These are phyloP conservation scores for Fusarium secorum DNA, from an alignment of 2,329 filamentous ascomycete species.

Conservation along the genomic window DNA sequence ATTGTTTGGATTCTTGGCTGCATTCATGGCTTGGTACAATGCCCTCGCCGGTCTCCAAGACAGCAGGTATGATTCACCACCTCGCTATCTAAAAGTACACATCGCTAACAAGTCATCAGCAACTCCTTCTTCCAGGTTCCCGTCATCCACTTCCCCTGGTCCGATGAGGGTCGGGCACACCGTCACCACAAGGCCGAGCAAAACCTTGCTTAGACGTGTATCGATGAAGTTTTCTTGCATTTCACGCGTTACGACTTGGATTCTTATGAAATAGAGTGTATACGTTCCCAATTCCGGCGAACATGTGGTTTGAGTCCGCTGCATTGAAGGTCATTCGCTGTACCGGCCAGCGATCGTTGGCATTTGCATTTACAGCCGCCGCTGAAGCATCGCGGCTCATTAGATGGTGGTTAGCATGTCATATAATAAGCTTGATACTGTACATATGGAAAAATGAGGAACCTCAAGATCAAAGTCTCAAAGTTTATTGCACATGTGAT, in stretches of 20 bases:
- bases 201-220: slow-evolving; percentile 30
- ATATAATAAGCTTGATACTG: slow-evolving; percentile 26
- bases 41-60: slow-evolving; percentile 84
- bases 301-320: background rate
- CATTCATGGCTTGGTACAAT: slow-evolving; percentile 88
- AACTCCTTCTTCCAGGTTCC: slow-evolving; percentile 90
- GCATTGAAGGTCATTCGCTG: slow-evolving; percentile 10
- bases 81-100: background rate
- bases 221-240: slow-evolving; percentile 14
- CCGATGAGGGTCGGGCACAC: slow-evolving; percentile 72
- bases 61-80: slow-evolving; percentile 60
- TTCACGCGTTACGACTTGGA: slow-evolving; percentile 33
- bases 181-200: slow-evolving; percentile 56
- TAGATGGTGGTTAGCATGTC: slow-evolving; percentile 12
- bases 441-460: slow-evolving; percentile 29
- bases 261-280: slow-evolving; percentile 23
- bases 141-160: slow-evolving; percentile 96
- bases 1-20: slow-evolving; percentile 79
- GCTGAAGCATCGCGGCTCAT: background rate
- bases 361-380: slow-evolving; percentile 2
- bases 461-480: background rate
- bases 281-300: background rate
- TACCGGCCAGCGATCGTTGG: slow-evolving; percentile 1
- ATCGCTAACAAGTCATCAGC: slow-evolving; percentile 59
- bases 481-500: background rate